These are phyloP conservation scores for Shiraia sp. DNA, from an alignment of 2,329 filamentous ascomycete species.

Conservation along the genomic window DNA sequence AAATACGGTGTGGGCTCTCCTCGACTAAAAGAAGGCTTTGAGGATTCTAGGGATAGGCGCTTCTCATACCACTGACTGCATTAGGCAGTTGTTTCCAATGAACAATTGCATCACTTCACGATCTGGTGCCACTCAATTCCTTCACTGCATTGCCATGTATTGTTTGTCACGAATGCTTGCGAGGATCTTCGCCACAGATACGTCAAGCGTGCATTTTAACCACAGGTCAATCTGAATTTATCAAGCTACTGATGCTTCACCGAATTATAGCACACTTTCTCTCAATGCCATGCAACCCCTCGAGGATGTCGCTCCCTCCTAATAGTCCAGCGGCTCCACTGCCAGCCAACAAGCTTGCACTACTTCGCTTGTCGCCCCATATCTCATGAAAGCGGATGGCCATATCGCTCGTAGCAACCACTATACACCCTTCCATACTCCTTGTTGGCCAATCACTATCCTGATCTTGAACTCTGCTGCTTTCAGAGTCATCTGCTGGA, in stretches of 20 bases:
- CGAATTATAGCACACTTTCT: constrained; percentile 59
- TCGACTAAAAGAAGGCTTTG: constrained; percentile 38
- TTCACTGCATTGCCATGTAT: constrained; percentile 55
- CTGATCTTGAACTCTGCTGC: constrained; percentile 48
- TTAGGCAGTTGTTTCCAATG: constrained; percentile 41
- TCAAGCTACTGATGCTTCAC: too few species aligned
- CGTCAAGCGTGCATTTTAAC: too few species aligned
- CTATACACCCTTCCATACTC: constrained; percentile 74
- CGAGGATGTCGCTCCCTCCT: constrained; percentile 83
- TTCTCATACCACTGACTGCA: constrained; percentile 43
- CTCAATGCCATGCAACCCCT: constrained; percentile 78
- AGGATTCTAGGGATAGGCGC: constrained; percentile 39
- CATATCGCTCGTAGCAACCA: constrained; percentile 89
- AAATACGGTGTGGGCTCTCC: constrained; percentile 37
- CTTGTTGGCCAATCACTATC: constrained; percentile 60
- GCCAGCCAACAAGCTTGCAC: constrained; percentile 55
- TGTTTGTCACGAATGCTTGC: constrained; percentile 82
- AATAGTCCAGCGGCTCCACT: constrained; percentile 53
- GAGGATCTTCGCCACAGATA: too few species aligned
- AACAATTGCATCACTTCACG: constrained; percentile 44
- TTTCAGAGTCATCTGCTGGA: constrained; percentile 4
- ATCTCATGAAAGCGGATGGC: constrained; percentile 96
- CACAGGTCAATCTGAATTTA: too few species aligned
- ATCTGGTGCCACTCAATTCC: constrained; percentile 54
- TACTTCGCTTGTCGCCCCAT: constrained; percentile 65